Evolutionary conservation across 2,329 filamentous ascomycete species (phyloP), one percentile per base, ranked within the genome.

Genomic region (Neopestalotiopsis sp.): DNA sequence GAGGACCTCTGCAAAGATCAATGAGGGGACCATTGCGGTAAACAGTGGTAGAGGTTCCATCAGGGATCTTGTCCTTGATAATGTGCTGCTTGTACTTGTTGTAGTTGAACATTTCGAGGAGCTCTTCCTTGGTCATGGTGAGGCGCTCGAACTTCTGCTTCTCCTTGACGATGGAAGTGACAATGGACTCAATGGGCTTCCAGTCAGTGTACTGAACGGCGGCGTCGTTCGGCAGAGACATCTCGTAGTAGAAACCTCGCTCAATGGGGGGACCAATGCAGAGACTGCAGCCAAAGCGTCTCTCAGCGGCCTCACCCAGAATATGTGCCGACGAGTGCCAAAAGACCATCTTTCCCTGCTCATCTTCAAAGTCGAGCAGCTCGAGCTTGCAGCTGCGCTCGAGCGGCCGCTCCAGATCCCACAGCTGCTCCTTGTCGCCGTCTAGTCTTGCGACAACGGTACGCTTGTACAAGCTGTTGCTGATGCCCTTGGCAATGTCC

Each of bases 31-130:
- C 96, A 77, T 94, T 97, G 72, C 94, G 91, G 82, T 98, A 99
- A 56, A 98, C 95, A 10, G 96, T 98, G 79, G 94, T 97, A 78
- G 88, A 94, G 68, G 94, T 95, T 74, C 94, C 94, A 74, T 97
- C 94, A 52, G 91, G 86, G 70, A 98, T 93, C 82, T 97, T 94
- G 84, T 94, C 92, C 75, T 94, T 92, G 84, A 99, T 98, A 81
- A 98, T 97, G 81, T 98, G 93, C 80, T 97, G 91, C 89, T 99
- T 98, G 86, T 97, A 98, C 81, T 96, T 96, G 88, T 97, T 98
- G 87, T 97, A 97, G 75, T 91, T 90, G 85, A 98, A 98, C 93
- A 98, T 97, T 80, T 97, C 94, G 66, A 96, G 89, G 65, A 98
- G 87, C 74, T 98, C 91, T 67, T 95, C 92, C 83, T 98, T 98